phyloP scores from a whole-genome alignment of 352 stramenopile species.

The Discostella stelligera region DNA sequence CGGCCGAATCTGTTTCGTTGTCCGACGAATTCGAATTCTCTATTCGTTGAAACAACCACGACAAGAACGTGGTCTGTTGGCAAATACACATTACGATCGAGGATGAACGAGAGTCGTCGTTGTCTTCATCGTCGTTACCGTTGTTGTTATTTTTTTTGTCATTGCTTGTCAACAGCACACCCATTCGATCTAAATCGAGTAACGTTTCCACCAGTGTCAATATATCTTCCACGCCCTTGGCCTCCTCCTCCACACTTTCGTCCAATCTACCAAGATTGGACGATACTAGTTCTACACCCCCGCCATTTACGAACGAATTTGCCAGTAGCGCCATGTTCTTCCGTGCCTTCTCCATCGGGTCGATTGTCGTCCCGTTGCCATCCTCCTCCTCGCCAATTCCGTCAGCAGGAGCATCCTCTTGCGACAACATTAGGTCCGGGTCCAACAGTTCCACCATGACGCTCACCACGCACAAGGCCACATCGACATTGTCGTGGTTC shows the following conservation, averaged over 20 bases:
- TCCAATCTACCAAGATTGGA: slow-evolving; percentile 58
- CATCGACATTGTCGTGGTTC: slow-evolving; percentile 67
- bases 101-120: neutral
- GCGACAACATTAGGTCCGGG: slow-evolving; percentile 28
- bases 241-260: slow-evolving; percentile 40
- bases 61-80: slow-evolving; percentile 55
- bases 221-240: slow-evolving; percentile 61
- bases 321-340: slow-evolving; percentile 42
- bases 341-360: slow-evolving; percentile 12
- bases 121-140: slow-evolving; percentile 7
- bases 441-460: slow-evolving; percentile 73
- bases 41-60: slow-evolving; percentile 62
- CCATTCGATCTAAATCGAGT: slow-evolving; percentile 59
- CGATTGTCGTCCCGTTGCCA: slow-evolving; percentile 5
- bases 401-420: neutral
- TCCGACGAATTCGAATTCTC: slow-evolving; percentile 17
- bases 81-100: slow-evolving; percentile 55
- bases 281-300: slow-evolving; percentile 41
- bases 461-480: slow-evolving; percentile 53
- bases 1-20: neutral
- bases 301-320: slow-evolving; percentile 24
- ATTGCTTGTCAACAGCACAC: slow-evolving; percentile 1
- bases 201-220: slow-evolving; percentile 66
- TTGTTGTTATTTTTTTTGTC: slow-evolving; percentile 8
- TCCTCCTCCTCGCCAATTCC: slow-evolving; percentile 1